phyloP scores from a whole-genome alignment of 306 rosid genomes.

The Quercus berberidifolia region DNA sequence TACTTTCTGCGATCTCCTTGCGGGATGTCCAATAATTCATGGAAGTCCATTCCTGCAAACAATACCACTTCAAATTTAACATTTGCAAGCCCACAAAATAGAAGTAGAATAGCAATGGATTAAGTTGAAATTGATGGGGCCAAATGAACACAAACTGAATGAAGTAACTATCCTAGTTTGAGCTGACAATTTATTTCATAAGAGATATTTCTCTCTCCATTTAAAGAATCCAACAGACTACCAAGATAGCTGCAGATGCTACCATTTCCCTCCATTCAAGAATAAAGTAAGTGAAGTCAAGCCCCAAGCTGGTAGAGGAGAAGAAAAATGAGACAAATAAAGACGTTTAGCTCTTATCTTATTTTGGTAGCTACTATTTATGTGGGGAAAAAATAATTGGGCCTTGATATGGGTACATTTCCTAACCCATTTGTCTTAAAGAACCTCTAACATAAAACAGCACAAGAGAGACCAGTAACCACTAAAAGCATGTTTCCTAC shows the following conservation, averaged over 20 bases:
- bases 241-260: too few relatives aligned
- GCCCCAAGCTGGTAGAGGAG: background rate
- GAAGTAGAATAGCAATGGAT: background rate
- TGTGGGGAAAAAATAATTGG: background rate
- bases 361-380: background rate
- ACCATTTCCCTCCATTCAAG: too few relatives aligned
- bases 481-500: background rate
- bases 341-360: background rate
- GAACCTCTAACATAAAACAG: background rate
- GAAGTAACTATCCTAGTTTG: background rate
- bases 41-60: conserved; percentile 89
- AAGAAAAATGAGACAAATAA: background rate
- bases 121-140: background rate
- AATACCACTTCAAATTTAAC: background rate
- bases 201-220: background rate
- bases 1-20: conserved; percentile 97
- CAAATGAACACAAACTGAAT: background rate
- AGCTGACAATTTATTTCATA: background rate
- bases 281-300: too few relatives aligned
- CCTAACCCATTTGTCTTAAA: too few relatives aligned
- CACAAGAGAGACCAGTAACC: background rate
- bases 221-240: background rate
- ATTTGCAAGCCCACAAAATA: background rate
- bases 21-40: conserved; percentile 93
- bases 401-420: too few relatives aligned